Percentiles rank a stretch among this genome's conserved stretches.
These are phyloP conservation scores for Cladophialophora bantiana DNA, from an alignment of 2,329 filamentous ascomycete genomes.

Conservation along the genomic window DNA sequence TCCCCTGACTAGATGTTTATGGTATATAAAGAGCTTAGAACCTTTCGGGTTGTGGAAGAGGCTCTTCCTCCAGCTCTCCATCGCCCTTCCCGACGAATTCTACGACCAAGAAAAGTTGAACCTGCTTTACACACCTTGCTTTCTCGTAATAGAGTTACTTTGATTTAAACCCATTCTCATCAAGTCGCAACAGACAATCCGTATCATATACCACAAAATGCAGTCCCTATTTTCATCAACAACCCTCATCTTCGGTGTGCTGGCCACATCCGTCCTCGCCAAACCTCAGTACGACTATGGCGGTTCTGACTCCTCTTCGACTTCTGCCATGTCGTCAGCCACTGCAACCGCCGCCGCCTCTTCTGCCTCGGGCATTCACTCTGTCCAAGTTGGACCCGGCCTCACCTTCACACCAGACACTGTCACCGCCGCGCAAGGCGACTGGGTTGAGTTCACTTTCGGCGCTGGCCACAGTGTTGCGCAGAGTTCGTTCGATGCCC, in stretches of 20 bases:
- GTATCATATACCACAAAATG: slow-evolving; percentile 25
- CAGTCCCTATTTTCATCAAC: slow-evolving; percentile 31
- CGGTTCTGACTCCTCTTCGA: slow-evolving; percentile 6
- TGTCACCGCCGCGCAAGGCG: slow-evolving; percentile 55
- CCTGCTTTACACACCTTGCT: neutral
- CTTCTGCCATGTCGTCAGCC: neutral
- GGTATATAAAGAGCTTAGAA: slow-evolving; percentile 20
- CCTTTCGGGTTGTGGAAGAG: neutral
- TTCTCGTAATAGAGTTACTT: neutral
- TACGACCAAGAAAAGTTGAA: neutral
- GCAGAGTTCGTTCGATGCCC: slow-evolving; percentile 57
- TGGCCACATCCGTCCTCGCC: slow-evolving; percentile 34
- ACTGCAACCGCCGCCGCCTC: slow-evolving; percentile 13
- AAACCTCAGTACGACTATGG: slow-evolving; percentile 33
- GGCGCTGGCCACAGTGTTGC: slow-evolving; percentile 60
- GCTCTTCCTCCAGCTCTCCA: neutral
- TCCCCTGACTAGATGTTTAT: neutral
- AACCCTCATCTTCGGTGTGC: slow-evolving; percentile 30
- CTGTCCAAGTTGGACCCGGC: slow-evolving; percentile 40
- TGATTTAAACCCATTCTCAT: neutral
- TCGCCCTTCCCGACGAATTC: neutral
- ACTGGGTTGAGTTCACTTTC: slow-evolving; percentile 62
- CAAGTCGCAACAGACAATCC: neutral
- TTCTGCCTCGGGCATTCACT: slow-evolving; percentile 27
- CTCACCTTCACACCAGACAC: slow-evolving; percentile 55